Conservation (phyloP, 768 basidiomycete genomes). For the Melanogaster broomeanus region DNA sequence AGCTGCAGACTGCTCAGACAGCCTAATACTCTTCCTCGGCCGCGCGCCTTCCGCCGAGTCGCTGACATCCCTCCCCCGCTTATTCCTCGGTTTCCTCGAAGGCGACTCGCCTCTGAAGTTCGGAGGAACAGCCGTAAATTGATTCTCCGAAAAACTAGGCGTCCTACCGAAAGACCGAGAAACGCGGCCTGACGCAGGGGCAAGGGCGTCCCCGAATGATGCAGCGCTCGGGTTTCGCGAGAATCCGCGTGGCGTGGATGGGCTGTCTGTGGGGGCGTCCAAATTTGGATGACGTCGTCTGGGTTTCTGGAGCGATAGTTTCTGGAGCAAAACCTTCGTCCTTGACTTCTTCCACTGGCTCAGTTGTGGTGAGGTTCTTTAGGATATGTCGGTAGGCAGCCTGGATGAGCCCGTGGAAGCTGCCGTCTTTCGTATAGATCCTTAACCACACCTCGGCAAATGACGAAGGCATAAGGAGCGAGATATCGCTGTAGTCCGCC, state of each 20-base stretch:
- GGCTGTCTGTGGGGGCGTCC: slow-evolving; percentile 39
- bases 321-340: slow-evolving; percentile 18
- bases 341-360: not conserved
- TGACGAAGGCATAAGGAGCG: slow-evolving; percentile 59
- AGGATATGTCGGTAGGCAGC: slow-evolving; percentile 59
- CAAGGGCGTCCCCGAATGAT: slow-evolving; percentile 2
- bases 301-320: not conserved
- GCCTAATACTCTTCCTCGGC: slow-evolving; percentile 23
- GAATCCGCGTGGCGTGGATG: slow-evolving; percentile 36
- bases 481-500: slow-evolving; percentile 59
- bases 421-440: slow-evolving; percentile 65
- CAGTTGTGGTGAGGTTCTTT: slow-evolving; percentile 12
- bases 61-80: slow-evolving; percentile 22
- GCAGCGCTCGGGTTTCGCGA: slow-evolving; percentile 16
- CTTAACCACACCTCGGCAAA: slow-evolving; percentile 73
- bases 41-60: slow-evolving; percentile 12
- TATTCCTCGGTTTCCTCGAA: slow-evolving; percentile 29
- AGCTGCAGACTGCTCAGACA: slow-evolving; percentile 1
- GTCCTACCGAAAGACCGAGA: slow-evolving; percentile 27
- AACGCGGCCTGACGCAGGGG: not conserved
- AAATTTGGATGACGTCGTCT: slow-evolving; percentile 13
- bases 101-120: slow-evolving; percentile 34
- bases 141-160: slow-evolving; percentile 39
- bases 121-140: slow-evolving; percentile 48
- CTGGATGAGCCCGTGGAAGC: slow-evolving; percentile 63